Conservation (phyloP, 495 filamentous ascomycete species). For the Lasiosphaeria miniovina region DNA sequence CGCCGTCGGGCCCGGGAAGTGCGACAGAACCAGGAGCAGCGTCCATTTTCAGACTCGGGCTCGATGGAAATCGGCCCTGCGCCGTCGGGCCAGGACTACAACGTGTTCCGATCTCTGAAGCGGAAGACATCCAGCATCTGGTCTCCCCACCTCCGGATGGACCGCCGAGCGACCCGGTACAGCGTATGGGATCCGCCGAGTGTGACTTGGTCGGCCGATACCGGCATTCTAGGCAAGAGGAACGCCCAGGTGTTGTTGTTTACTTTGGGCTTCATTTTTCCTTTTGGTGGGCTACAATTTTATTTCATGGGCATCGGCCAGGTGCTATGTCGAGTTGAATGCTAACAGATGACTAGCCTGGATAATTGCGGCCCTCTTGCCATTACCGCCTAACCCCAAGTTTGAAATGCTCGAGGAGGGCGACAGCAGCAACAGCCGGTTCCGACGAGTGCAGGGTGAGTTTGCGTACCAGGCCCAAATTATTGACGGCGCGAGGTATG, state of each 20-base stretch:
- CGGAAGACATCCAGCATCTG: slow-evolving; percentile 58
- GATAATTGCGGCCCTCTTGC: slow-evolving; percentile 81
- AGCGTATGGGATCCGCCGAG: slow-evolving; percentile 69
- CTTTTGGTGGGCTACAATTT: slow-evolving; percentile 58
- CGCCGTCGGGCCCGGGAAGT: slow-evolving; percentile 46
- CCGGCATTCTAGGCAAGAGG: slow-evolving; percentile 59
- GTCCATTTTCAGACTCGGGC: slow-evolving; percentile 21
- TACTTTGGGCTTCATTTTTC: slow-evolving; percentile 80
- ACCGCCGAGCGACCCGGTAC: slow-evolving; percentile 53
- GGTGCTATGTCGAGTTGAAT: neutral
- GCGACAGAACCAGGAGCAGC: slow-evolving; percentile 16
- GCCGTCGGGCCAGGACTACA: slow-evolving; percentile 23
- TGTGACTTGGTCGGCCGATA: slow-evolving; percentile 59
- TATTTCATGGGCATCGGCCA: neutral
- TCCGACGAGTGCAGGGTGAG: slow-evolving; percentile 40
- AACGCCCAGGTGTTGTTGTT: slow-evolving; percentile 88
- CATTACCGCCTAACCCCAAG: slow-evolving; percentile 60
- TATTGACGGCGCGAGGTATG: slow-evolving; percentile 62
- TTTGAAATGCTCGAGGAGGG: slow-evolving; percentile 42
- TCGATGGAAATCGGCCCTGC: slow-evolving; percentile 35
- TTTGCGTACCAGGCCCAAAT: slow-evolving; percentile 35
- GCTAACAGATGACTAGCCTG: slow-evolving; percentile 54
- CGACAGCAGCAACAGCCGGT: slow-evolving; percentile 22
- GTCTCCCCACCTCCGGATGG: slow-evolving; percentile 71
- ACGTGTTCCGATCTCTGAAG: slow-evolving; percentile 29